Base-by-base conservation (phyloP, 176 grass and related monocot species). In the Cymbopogon citratus region DNA sequence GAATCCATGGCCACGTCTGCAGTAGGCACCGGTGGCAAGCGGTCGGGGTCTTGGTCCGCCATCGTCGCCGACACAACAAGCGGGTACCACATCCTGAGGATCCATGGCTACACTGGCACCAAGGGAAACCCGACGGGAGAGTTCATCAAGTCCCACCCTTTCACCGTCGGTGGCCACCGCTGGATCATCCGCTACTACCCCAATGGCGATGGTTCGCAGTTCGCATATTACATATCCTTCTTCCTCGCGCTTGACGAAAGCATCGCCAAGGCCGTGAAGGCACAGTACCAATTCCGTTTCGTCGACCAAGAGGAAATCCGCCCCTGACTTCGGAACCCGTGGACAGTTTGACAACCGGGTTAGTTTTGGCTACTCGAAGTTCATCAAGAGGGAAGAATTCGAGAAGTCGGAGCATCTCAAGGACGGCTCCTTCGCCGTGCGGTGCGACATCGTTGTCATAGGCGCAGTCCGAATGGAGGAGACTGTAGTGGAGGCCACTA, bases 311-410 rank as follows among this genome's bases (percentile, higher is more conserved):
- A 9, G 18, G 51, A 21, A 19, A 1, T 3, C 5, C 3, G 0
- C 7, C 19, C 51, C 51, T 56, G 51, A n/a, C 7, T n/a, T 56
- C 51, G 19, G 51, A 56, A n/a, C 51, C 6, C 0, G 2, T 56
- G 19, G 3, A 2, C 7, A 9, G 2, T 56, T 56, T n/a, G 19
- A 1, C 19, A 56, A 0, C 18, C 7, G 9, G 0, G n/a, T 7
- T 9, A n/a, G 0, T 54, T 9, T 1, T 6, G 51, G 51, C 1
- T 54, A 54, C 7, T 0, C 2, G 7, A 1, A 3, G 2, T 54
- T 54, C 51, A n/a, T 8, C 0, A 54, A 54, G 51, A 54, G 46
- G 51, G 18, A 54, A 21, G 51, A 54, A 54, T 54, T 54, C 2
- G 19, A 54, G 18, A n/a, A 54, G 51, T 54, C 51, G 7, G 7